phyloP scores from a whole-genome alignment of 1,284 basidiomycete genomes.

The Dichomitus squalens region DNA sequence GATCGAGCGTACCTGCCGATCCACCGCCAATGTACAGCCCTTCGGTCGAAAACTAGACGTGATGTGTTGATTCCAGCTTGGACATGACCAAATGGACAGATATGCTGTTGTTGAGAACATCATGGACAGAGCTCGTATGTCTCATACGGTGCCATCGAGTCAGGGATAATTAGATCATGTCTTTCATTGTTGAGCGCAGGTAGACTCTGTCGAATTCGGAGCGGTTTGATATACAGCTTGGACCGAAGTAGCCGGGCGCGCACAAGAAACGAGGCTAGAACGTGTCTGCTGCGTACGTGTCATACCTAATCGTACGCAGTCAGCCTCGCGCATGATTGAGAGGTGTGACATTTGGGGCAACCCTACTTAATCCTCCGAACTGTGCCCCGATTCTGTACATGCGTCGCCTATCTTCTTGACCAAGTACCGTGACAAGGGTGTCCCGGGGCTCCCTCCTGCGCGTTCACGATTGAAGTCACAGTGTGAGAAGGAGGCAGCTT shows the following conservation, averaged over 20 bases:
- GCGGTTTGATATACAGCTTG: no score
- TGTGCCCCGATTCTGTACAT: slow-evolving; percentile 2
- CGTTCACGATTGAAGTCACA: background rate
- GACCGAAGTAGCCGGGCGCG: no score
- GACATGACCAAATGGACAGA: background rate
- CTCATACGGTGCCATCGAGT: no score
- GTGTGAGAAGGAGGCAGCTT: background rate
- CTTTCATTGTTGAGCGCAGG: no score
- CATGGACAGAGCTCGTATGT: no score
- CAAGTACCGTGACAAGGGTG: slow-evolving; percentile 31
- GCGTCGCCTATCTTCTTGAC: slow-evolving; percentile 25
- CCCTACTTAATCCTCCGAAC: background rate
- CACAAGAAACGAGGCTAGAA: slow-evolving; percentile 4
- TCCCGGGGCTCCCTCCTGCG: slow-evolving; percentile 12
- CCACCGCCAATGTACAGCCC: slow-evolving; percentile 31
- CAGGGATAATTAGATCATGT: no score
- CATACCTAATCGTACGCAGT: background rate
- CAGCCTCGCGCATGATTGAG: background rate
- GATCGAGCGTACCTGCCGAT: slow-evolving; percentile 22
- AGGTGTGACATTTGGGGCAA: no score
- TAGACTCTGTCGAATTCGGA: no score
- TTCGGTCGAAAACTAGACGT: slow-evolving; percentile 11
- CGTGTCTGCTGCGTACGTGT: background rate
- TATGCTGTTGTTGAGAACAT: background rate
- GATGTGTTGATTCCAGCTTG: background rate